phyloP scores from a whole-genome alignment of 2,329 filamentous ascomycete species.

The Fusarium sp. region DNA sequence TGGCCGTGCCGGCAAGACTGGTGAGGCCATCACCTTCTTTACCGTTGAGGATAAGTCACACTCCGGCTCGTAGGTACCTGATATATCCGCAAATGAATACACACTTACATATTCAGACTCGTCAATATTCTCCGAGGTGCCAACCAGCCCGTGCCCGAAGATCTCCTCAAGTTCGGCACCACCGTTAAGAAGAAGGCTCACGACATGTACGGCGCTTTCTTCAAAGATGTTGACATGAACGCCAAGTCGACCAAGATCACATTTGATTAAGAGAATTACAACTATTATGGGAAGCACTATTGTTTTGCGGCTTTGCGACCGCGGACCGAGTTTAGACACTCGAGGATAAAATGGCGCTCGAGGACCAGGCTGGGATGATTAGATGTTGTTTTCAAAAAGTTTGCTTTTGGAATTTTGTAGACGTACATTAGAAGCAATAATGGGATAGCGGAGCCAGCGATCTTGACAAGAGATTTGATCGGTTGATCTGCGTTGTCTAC shows the following conservation, averaged over 20 bases:
- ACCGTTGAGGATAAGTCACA: conserved; percentile 94
- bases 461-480: conserved; percentile 53
- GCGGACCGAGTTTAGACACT: conserved; percentile 57
- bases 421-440: conserved; percentile 70
- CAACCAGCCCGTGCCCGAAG: conserved; percentile 88
- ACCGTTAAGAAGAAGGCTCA: conserved; percentile 99
- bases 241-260: conserved; percentile 91
- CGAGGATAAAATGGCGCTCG: conserved; percentile 62
- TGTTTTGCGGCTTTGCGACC: conserved; percentile 44
- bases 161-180: conserved; percentile 92
- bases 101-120: conserved; percentile 60
- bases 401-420: conserved; percentile 22
- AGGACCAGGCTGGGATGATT: conserved; percentile 57
- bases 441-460: conserved; percentile 58
- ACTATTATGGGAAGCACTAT: conserved; percentile 27
- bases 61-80: conserved; percentile 78
- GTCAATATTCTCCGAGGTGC: conserved; percentile 96
- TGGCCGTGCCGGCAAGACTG: conserved; percentile 88
- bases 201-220: conserved; percentile 93
- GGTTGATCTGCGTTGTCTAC: conserved; percentile 39
- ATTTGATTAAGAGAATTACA: conserved; percentile 67
- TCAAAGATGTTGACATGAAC: conserved; percentile 85
- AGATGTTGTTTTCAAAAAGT: conserved; percentile 31
- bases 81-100: not conserved
- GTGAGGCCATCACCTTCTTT: conserved; percentile 90